Evolutionary conservation across 1,139 yeast species (phyloP).

Genomic region (Geotrichum siamense): DNA sequence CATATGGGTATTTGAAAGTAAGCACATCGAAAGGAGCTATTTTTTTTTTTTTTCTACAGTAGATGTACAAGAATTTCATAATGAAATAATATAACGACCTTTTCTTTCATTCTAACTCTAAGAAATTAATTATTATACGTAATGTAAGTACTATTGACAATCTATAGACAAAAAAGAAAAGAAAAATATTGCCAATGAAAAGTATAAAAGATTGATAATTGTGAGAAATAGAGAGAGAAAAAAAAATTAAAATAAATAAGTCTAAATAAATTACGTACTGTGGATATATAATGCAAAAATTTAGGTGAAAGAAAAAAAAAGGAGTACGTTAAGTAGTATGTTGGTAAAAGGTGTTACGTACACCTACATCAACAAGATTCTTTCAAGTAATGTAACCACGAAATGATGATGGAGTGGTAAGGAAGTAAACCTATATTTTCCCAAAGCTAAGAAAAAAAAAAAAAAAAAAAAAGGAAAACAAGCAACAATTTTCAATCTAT

Average conservation of each 20-base stretch:
- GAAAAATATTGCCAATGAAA: too few relatives aligned
- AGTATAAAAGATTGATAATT: too few relatives aligned
- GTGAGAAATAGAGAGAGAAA: neutral
- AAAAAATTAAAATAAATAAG: neutral
- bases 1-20: too few relatives aligned
- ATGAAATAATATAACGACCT: too few relatives aligned
- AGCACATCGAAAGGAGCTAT: too few relatives aligned
- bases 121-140: too few relatives aligned
- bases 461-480: neutral
- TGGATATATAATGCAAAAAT: neutral
- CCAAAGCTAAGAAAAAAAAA: neutral
- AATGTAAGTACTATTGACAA: too few relatives aligned
- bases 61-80: too few relatives aligned
- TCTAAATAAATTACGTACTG: neutral
- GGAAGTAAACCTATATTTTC: neutral
- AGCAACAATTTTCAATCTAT: neutral
- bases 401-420: neutral
- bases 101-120: too few relatives aligned
- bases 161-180: too few relatives aligned
- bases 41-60: too few relatives aligned
- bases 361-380: neutral
- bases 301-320: neutral
- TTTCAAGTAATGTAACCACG: too few relatives aligned
- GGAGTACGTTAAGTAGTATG: neutral
- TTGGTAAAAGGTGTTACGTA: neutral